These are phyloP conservation scores for Amanita rubescens DNA, from an alignment of 768 basidiomycete species.

Conservation along the genomic window DNA sequence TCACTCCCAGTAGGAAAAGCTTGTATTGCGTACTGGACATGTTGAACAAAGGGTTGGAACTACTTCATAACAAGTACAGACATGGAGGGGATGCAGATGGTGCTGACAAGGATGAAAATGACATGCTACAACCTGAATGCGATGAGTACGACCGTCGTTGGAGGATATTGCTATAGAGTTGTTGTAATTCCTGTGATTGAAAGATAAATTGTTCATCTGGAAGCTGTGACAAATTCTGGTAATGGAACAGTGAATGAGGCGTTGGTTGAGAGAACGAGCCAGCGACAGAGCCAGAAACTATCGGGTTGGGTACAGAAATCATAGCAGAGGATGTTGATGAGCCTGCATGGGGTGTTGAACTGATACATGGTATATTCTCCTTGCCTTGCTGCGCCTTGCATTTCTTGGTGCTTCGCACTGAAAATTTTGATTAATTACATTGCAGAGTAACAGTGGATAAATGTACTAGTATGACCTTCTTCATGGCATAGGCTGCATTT, in stretches of 20 bases:
- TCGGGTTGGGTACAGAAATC: too few relatives aligned
- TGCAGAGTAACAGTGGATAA: neutral
- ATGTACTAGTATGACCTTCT: neutral
- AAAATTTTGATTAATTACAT: neutral
- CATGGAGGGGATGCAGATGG: conserved; percentile 2
- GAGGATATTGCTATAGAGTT: conserved; percentile 2
- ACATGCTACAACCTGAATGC: neutral
- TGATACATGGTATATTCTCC: neutral
- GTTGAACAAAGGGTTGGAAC: conserved; percentile 6
- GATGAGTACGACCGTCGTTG: conserved; percentile 4
- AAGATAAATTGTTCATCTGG: neutral
- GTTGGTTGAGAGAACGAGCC: too few relatives aligned
- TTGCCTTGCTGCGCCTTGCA: neutral
- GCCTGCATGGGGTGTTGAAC: neutral
- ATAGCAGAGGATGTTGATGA: neutral
- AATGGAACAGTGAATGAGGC: too few relatives aligned
- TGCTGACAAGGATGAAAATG: too few relatives aligned
- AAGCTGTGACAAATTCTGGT: neutral
- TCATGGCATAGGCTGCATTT: neutral
- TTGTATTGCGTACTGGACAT: conserved; percentile 9
- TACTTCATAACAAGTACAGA: conserved; percentile 1
- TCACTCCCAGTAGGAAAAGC: conserved; percentile 8
- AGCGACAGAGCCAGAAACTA: neutral
- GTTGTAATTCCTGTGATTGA: neutral
- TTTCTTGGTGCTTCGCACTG: neutral